Base-by-base conservation (phyloP, 1,139 yeast genomes). In the Spathaspora sp. region DNA sequence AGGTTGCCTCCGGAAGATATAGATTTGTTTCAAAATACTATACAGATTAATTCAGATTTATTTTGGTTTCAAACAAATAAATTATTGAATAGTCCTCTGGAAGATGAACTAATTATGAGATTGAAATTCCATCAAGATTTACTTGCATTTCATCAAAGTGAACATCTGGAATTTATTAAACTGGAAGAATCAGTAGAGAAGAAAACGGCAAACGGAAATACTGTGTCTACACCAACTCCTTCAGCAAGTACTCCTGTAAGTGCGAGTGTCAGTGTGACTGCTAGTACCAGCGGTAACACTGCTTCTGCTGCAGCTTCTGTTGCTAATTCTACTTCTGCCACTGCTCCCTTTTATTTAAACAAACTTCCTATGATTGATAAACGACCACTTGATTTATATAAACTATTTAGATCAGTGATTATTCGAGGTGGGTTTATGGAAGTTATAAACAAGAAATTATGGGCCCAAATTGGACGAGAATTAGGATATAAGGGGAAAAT, bases 401-500 rank as follows among this genome's bases (percentile, higher is more conserved):
- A 76, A 43, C 63, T 83, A 29, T 71, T 77, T 51, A 64, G 72
- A 34, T 72, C 78, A 11, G 88, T 83, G 2, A 61, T 70, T 15
- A 56, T 75, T n/a, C 65, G 81, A 53, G 88, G 88, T 17, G 88
- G 88, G 0, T 82, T 71, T 59, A 67, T 71, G 18, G 68, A 65
- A 24, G 86, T 83, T n/a, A 75, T 82, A 42, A 64, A 70, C 43
- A 74, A 73, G 47, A 80, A 81, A 51, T 61, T 78, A 38, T 83
- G 89, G 87, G 82, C 84, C 0, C 82, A 77, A 56, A 74, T 84
- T 17, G 93, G 93, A 11, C 70, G 90, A 44, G 95, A 86, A 54
- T 67, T 88, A 45, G 95, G 95, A 0, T 86, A 84, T 59, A 76
- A 81, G 29, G 89, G 56, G 6, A 51, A 52, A 33, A 52, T 50